Percentiles rank a stretch among this genome's conserved stretches.
These are phyloP conservation scores for Sanghuangporus sanghuang DNA, from an alignment of 1,284 basidiomycete genomes.

Conservation along the genomic window DNA sequence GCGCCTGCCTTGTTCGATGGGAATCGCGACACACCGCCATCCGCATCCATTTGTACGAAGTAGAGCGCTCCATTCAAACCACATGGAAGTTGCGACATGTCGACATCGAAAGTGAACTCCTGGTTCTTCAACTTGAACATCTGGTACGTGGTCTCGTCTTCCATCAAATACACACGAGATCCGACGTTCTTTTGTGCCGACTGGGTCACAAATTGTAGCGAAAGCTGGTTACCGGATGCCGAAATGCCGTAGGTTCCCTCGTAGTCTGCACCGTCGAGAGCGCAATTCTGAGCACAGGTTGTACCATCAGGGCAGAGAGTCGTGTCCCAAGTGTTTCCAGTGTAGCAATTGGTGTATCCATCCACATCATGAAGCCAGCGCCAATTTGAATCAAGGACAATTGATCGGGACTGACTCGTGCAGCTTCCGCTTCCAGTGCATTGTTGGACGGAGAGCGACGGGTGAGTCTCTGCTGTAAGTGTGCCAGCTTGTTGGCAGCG, in stretches of 20 bases:
- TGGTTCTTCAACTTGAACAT: conserved; percentile 49
- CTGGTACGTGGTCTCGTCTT: conserved; percentile 39
- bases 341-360: conserved; percentile 24
- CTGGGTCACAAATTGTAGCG: conserved; percentile 45
- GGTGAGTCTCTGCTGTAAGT: conserved; percentile 35
- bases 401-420: conserved; percentile 28
- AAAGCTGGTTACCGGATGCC: conserved; percentile 40
- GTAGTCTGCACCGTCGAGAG: conserved; percentile 56
- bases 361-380: conserved; percentile 24
- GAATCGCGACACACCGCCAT: conserved; percentile 21
- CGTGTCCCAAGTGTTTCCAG: conserved; percentile 31
- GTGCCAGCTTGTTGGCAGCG: conserved; percentile 38
- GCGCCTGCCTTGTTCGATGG: conserved; percentile 24
- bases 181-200: conserved; percentile 39
- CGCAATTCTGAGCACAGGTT: conserved; percentile 43
- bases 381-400: conserved; percentile 32
- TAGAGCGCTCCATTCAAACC: conserved; percentile 42
- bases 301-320: conserved; percentile 31
- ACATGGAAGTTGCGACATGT: conserved; percentile 48
- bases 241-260: conserved; percentile 38
- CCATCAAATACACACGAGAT: conserved; percentile 51
- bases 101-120: conserved; percentile 56
- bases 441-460: conserved; percentile 33
- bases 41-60: conserved; percentile 28
- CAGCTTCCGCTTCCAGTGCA: conserved; percentile 38